A percentile compares a stretch with the other conserved stretches of the same genome.
Conservation (phyloP, 169 alveolate genomes). For the Cryptosporidium muris region DNA sequence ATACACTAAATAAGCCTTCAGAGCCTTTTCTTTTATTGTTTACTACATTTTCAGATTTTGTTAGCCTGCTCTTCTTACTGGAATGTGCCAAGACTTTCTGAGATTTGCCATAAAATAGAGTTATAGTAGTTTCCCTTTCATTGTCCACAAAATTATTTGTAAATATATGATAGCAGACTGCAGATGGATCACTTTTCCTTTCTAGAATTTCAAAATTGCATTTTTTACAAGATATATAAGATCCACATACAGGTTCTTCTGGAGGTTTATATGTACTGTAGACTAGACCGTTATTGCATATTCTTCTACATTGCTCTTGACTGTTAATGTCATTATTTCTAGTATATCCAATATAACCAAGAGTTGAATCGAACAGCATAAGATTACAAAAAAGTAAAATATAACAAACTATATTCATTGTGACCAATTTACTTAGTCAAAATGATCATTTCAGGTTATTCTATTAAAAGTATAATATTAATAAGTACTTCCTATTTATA, state of each 20-base stretch:
- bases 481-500: too few species aligned
- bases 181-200: slow-evolving; percentile 26
- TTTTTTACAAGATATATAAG: slow-evolving; percentile 42
- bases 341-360: not conserved
- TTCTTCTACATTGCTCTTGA: slow-evolving; percentile 3
- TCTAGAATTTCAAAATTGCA: slow-evolving; percentile 5
- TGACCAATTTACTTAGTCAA: not conserved
- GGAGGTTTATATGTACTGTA: slow-evolving; percentile 48
- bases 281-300: slow-evolving; percentile 36
- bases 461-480: too few species aligned
- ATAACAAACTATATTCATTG: not conserved
- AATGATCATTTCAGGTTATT: too few species aligned
- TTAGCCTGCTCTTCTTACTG: slow-evolving; percentile 28
- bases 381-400: not conserved
- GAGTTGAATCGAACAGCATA: too few species aligned
- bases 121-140: slow-evolving; percentile 11
- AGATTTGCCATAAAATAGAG: slow-evolving; percentile 53
- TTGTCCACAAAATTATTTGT: slow-evolving; percentile 10
- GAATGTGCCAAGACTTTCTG: slow-evolving; percentile 39
- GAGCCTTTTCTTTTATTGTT: slow-evolving; percentile 11
- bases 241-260: slow-evolving; percentile 41
- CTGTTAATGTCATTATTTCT: slow-evolving; percentile 22
- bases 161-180: slow-evolving; percentile 46
- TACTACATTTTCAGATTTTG: slow-evolving; percentile 24
- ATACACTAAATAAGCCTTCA: slow-evolving; percentile 48